These are phyloP conservation scores for Boletellus ananiceps DNA, from an alignment of 768 basidiomycete species.

Conservation along the genomic window DNA sequence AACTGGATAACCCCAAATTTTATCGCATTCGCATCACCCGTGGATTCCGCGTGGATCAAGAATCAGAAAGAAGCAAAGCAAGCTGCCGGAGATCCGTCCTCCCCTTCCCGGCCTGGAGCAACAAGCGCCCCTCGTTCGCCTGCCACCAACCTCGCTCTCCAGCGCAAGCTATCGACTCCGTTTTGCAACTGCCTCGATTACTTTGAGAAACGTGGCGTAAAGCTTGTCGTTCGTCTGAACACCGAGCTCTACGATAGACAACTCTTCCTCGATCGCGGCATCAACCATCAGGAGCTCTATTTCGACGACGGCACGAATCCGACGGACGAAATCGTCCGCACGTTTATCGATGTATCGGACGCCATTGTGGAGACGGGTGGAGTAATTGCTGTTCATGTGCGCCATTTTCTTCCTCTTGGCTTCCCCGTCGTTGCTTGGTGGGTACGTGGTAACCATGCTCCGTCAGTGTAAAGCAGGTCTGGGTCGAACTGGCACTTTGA, in stretches of 20 bases:
- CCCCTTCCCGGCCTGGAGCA: slow-evolving; percentile 27
- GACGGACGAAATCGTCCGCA: slow-evolving; percentile 88
- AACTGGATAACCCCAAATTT: slow-evolving; percentile 92
- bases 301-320: slow-evolving; percentile 99
- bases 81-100: slow-evolving; percentile 17
- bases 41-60: slow-evolving; percentile 79
- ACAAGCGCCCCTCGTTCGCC: slow-evolving; percentile 20
- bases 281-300: slow-evolving; percentile 88
- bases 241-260: slow-evolving; percentile 84
- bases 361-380: slow-evolving; percentile 70
- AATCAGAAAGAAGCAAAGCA: slow-evolving; percentile 62
- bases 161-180: slow-evolving; percentile 71
- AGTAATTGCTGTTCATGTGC: slow-evolving; percentile 83
- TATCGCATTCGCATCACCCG: slow-evolving; percentile 91
- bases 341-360: slow-evolving; percentile 86
- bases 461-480: slow-evolving; percentile 91
- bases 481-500: slow-evolving; percentile 92
- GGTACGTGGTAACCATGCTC: slow-evolving; percentile 18
- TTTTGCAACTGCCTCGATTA: slow-evolving; percentile 92
- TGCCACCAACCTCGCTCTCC: slow-evolving; percentile 53
- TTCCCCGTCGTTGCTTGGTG: slow-evolving; percentile 10
- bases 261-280: slow-evolving; percentile 78
- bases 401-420: slow-evolving; percentile 27
- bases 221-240: slow-evolving; percentile 90
- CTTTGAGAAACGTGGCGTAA: slow-evolving; percentile 83